These are phyloP conservation scores for Yamadazyma insecticola DNA, from an alignment of 805 yeast genomes.

Conservation along the genomic window DNA sequence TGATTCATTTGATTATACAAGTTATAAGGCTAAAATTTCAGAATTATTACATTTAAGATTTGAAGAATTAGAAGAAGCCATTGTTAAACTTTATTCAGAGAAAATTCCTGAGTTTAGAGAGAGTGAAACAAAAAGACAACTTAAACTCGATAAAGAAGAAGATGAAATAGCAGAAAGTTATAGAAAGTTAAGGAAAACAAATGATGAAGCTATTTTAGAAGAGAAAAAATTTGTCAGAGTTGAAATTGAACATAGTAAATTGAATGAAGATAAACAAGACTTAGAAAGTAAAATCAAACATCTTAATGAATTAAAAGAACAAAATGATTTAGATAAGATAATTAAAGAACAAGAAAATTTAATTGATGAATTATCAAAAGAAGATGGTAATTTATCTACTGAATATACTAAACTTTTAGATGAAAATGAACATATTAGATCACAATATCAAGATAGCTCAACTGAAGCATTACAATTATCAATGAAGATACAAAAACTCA, in stretches of 20 bases:
- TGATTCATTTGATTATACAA: slow-evolving; percentile 19
- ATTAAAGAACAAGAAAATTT: slow-evolving; percentile 17
- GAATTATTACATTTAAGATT: slow-evolving; percentile 19
- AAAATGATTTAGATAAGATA: slow-evolving; percentile 2
- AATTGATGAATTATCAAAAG: slow-evolving; percentile 21
- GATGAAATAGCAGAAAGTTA: slow-evolving; percentile 28
- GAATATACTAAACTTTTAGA: slow-evolving; percentile 22
- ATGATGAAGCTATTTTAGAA: slow-evolving; percentile 28
- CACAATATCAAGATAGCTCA: slow-evolving; percentile 30
- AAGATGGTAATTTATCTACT: slow-evolving; percentile 16
- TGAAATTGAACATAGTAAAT: slow-evolving; percentile 24
- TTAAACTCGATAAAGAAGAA: slow-evolving; percentile 29
- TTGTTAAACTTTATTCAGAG: slow-evolving; percentile 8
- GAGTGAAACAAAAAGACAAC: slow-evolving; percentile 27
- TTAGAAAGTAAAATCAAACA: slow-evolving; percentile 9
- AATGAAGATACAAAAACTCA: slow-evolving; percentile 14
- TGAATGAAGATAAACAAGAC: slow-evolving; percentile 13
- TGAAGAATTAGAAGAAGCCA: slow-evolving; percentile 14
- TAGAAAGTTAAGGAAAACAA: slow-evolving; percentile 26
- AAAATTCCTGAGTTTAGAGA: slow-evolving; percentile 19
- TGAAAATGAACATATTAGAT: slow-evolving; percentile 26
- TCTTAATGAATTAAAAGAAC: slow-evolving; percentile 4
- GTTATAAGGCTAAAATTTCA: slow-evolving; percentile 25
- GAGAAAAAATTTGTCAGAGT: slow-evolving; percentile 30
- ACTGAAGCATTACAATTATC: slow-evolving; percentile 28